A percentile compares a stretch with the other conserved stretches of the same genome.
Evolutionary conservation across 441 rosid species (phyloP).

Genomic region (Arabidopsis hybrid): DNA sequence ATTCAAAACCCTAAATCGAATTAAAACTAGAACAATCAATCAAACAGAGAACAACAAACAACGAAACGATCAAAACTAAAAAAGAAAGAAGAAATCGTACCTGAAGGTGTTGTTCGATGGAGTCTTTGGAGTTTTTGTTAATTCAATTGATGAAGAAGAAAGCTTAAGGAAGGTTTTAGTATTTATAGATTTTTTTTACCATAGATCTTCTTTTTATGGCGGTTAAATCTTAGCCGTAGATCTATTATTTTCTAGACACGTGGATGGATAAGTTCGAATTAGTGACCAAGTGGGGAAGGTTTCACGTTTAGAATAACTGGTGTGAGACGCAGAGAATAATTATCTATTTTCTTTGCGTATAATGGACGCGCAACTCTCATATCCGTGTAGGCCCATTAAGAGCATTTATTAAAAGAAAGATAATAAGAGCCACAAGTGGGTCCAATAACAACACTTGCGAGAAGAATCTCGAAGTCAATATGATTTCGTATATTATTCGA

Average conservation of each 20-base stretch:
- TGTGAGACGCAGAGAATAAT: slow-evolving; percentile 13
- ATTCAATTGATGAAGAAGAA: slow-evolving; percentile 16
- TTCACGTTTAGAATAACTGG: slow-evolving; percentile 24
- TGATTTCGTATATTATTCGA: background rate
- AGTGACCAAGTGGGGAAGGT: slow-evolving; percentile 8
- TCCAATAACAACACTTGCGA: background rate
- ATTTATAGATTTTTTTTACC: slow-evolving; percentile 21
- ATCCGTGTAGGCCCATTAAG: slow-evolving; percentile 22
- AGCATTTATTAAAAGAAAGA: background rate
- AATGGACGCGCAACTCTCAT: slow-evolving; percentile 33
- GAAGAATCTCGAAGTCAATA: slow-evolving; percentile 28
- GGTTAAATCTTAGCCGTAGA: slow-evolving; percentile 39
- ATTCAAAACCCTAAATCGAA: background rate
- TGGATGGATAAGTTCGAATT: slow-evolving; percentile 13
- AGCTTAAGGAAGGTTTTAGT: background rate
- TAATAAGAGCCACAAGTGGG: slow-evolving; percentile 38
- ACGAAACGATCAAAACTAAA: background rate
- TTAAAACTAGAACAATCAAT: background rate
- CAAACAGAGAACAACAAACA: background rate
- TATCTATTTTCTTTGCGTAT: slow-evolving; percentile 20
- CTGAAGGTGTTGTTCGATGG: slow-evolving; percentile 21
- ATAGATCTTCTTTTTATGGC: slow-evolving; percentile 19
- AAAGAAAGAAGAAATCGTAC: background rate
- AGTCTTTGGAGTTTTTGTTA: background rate
- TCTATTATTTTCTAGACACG: slow-evolving; percentile 14